Conservation (phyloP, 2,329 filamentous ascomycete species). For the Trichoderma citrinoviride region DNA sequence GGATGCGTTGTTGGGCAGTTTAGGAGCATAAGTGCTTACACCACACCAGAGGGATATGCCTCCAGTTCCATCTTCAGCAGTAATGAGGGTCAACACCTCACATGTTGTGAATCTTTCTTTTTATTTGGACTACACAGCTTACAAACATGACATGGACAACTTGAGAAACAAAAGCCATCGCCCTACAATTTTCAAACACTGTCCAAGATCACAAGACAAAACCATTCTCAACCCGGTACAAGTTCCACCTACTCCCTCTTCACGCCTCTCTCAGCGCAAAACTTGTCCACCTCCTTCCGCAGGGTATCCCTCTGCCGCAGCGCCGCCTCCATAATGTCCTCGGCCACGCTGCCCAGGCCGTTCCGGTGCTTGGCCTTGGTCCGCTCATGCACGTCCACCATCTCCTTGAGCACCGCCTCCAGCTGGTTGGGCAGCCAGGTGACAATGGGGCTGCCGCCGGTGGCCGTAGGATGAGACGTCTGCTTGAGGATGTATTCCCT, state of each 20-base stretch:
- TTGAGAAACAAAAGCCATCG: too few relatives aligned
- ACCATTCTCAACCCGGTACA: constrained; percentile 1
- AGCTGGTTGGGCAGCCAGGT: constrained; percentile 84
- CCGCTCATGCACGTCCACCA: constrained; percentile 56
- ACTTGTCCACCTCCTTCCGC: constrained; percentile 72
- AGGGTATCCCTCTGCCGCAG: constrained; percentile 62
- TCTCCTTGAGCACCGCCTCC: constrained; percentile 68
- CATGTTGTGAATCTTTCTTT: not conserved
- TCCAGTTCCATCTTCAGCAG: too few relatives aligned
- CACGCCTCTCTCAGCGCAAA: constrained; percentile 62
- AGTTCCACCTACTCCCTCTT: constrained; percentile 5
- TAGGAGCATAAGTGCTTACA: constrained; percentile 12
- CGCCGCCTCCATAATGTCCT: constrained; percentile 66
- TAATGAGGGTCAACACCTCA: too few relatives aligned
- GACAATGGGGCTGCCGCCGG: constrained; percentile 77
- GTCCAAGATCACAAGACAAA: not conserved
- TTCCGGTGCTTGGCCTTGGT: constrained; percentile 39
- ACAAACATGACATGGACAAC: not conserved
- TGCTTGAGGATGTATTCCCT: constrained; percentile 81
- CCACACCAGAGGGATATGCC: too few relatives aligned
- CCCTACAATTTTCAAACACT: not conserved
- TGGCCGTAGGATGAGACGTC: constrained; percentile 72
- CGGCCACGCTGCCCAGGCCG: constrained; percentile 46
- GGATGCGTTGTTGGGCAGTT: not conserved
- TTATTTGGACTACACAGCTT: not conserved